phyloP scores from a whole-genome alignment of 352 stramenopile genomes.

The Phytophthora cajani region DNA sequence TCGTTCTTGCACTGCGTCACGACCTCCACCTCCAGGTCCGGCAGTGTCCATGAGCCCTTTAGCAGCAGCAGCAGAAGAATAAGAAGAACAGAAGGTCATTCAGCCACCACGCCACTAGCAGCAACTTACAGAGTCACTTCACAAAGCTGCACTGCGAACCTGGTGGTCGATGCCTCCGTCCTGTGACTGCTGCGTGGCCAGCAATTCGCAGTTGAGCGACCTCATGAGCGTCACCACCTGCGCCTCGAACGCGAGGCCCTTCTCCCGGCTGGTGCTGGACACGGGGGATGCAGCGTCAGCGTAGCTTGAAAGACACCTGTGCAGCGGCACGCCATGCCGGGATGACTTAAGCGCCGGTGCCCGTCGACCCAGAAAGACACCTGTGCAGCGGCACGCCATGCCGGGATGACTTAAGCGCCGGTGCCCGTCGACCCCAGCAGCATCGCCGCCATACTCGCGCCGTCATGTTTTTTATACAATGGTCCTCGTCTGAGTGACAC shows the following conservation, averaged over 20 bases:
- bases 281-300: not conserved
- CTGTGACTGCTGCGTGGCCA: slow-evolving; percentile 65
- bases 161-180: slow-evolving; percentile 82
- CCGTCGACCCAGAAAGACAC: slow-evolving; percentile 14
- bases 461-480: not conserved
- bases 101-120: not conserved
- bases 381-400: slow-evolving; percentile 4
- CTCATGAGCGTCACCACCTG: slow-evolving; percentile 66
- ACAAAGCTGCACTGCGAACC: slow-evolving; percentile 14
- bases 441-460: not conserved
- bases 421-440: slow-evolving; percentile 1
- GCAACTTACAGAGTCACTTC: not conserved
- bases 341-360: not conserved
- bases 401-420: not conserved
- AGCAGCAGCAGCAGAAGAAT: not conserved
- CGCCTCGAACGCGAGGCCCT: slow-evolving; percentile 68
- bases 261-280: slow-evolving; percentile 38
- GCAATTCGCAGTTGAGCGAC: slow-evolving; percentile 56
- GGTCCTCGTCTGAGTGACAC: slow-evolving; percentile 19
- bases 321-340: slow-evolving; percentile 1
- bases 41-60: slow-evolving; percentile 70
- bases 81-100: not conserved
- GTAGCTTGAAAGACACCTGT: slow-evolving; percentile 14
- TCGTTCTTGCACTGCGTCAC: slow-evolving; percentile 88
- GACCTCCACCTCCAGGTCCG: slow-evolving; percentile 66